Base-by-base conservation (phyloP, 192 early-diverging fungal genomes). In the Coemansia sp. region DNA sequence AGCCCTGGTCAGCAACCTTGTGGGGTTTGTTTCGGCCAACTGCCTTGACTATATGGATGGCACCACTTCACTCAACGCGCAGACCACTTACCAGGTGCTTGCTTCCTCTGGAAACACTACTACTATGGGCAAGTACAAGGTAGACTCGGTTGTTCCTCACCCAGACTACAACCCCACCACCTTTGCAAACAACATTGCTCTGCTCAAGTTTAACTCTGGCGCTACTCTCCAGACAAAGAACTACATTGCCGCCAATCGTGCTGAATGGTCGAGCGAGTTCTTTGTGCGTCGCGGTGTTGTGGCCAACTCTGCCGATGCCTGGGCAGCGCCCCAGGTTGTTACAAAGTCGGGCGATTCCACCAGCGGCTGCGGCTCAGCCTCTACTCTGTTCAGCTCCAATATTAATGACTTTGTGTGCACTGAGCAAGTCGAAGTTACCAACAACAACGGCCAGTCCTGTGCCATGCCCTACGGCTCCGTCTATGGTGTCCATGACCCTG, bases 161-260 rank as follows among this genome's bases (percentile, higher is more conserved):
- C 62, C 62, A 4, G 50, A 46, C 17, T 72, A 64, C 33, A 49
- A 72, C 37, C 68, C 61, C 0, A 29, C 27, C 0, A 48, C 57
- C 9, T 72, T 58, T 64, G 68, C 68, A 4, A 72, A 72, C 45
- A 72, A 72, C 25, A 41, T 72, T 14, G 68, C 68, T 1, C 26
- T 72, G 0, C 17, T 72, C 9, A 55, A 53, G 42, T 57, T 60
- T 20, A 57, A 55, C 28, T 24, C 26, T n/a, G 45, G 53, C 24
- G 35, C 18, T 4, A 26, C 40, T 8, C 28, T 33, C 7, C 23
- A 40, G 17, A 64, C 52, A 46, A 60, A 56, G 15, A 72, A 72
- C 68, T 72, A 72, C 29, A 72, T 72, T 53, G 68, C 53, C 0
- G 68, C 68, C 5, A 63, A 72, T 17, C 61, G 56, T 8, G 37